Evolutionary conservation across 805 yeast species (phyloP).

Genomic region (Ogataea neopini): DNA sequence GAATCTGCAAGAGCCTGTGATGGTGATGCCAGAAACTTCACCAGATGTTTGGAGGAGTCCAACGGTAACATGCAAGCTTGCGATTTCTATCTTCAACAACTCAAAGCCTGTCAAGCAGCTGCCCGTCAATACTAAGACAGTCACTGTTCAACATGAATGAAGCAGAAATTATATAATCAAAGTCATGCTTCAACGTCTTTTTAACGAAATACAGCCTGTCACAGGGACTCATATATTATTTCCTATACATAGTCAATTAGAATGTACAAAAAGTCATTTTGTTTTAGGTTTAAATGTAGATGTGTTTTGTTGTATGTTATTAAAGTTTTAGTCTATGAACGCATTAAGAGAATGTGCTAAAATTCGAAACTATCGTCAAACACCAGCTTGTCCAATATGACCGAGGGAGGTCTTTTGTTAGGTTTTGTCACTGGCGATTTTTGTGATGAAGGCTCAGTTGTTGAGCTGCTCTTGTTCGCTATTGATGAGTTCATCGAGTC

Average conservation of each 20-base stretch:
- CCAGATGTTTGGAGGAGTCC: constrained; percentile 93
- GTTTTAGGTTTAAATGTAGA: no score
- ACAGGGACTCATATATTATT: not conserved
- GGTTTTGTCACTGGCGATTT: constrained; percentile 1
- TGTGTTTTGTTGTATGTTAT: no score
- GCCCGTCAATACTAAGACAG: constrained; percentile 66
- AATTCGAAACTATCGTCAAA: constrained; percentile 9
- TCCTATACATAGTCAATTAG: constrained; percentile 18
- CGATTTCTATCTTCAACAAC: constrained; percentile 95
- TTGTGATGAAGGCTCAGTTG: not conserved
- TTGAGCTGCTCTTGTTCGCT: not conserved
- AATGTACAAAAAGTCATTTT: not conserved
- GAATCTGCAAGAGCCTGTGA: constrained; percentile 70
- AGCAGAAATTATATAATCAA: not conserved
- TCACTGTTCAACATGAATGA: no score
- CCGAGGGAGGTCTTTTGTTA: constrained; percentile 40
- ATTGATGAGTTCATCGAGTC: constrained; percentile 4
- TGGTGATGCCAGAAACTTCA: constrained; percentile 89
- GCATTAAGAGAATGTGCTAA: not conserved
- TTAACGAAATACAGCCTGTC: not conserved
- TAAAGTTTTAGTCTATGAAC: no score
- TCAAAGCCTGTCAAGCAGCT: constrained; percentile 96
- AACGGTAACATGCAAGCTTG: constrained; percentile 95
- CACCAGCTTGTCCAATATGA: constrained; percentile 40
- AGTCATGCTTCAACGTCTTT: not conserved